Conservation (phyloP, 164 flowering plant genomes). For the Liriodendron chinense region DNA sequence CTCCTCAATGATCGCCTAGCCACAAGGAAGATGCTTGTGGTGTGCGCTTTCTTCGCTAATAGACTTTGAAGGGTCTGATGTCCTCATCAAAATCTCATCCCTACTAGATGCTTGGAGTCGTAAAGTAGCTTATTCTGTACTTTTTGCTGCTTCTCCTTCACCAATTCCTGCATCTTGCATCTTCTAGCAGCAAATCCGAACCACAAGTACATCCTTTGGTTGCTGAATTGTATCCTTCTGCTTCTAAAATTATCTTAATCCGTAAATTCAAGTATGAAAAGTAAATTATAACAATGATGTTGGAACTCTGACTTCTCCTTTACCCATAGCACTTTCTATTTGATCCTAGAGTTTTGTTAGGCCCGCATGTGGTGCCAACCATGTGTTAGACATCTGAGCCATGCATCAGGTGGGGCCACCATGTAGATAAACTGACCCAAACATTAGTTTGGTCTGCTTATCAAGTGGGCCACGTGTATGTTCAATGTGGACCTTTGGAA, state of each 20-base stretch:
- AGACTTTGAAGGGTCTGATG: too few species aligned
- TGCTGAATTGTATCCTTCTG: background rate
- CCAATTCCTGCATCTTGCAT: background rate
- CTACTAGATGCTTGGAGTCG: background rate
- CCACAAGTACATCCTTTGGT: background rate
- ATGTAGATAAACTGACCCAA: too few species aligned
- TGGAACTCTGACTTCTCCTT: background rate
- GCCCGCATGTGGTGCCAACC: too few species aligned
- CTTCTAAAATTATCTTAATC: background rate
- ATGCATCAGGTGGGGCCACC: too few species aligned
- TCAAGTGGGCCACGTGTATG: too few species aligned
- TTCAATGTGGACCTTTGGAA: too few species aligned
- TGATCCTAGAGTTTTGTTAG: background rate
- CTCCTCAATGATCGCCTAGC: too few species aligned
- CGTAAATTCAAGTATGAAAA: background rate
- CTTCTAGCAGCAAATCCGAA: background rate
- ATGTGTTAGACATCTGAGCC: too few species aligned
- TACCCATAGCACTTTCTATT: background rate
- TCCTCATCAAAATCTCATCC: too few species aligned
- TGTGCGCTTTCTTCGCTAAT: too few species aligned
- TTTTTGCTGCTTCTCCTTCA: background rate
- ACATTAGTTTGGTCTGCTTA: too few species aligned
- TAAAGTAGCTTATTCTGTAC: background rate
- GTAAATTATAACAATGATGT: background rate
- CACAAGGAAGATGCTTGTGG: too few species aligned